Conservation (phyloP, 2,329 filamentous ascomycete species). For the Ascochyta koolunga region DNA sequence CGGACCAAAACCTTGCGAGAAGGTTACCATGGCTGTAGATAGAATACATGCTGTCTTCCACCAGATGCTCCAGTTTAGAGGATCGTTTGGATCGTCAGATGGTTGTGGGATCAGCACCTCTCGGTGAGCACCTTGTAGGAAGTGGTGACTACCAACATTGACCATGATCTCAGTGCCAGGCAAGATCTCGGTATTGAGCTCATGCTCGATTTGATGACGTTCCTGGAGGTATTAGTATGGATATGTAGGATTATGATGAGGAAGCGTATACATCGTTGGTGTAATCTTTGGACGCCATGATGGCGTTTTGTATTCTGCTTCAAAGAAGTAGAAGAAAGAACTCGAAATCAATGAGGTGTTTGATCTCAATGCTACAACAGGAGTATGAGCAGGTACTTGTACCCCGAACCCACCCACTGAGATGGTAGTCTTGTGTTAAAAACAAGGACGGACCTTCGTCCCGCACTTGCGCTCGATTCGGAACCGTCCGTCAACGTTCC, state of each 20-base stretch:
- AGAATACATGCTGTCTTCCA: conserved; percentile 59
- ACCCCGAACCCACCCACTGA: background rate
- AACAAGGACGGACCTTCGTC: background rate
- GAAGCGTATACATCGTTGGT: conserved; percentile 3
- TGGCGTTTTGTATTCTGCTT: background rate
- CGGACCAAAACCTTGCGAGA: conserved; percentile 62
- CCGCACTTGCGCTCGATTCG: conserved; percentile 1
- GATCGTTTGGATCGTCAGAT: conserved; percentile 57
- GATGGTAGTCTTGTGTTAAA: background rate
- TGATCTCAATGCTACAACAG: background rate
- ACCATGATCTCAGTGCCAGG: conserved; percentile 66
- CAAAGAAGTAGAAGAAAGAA: background rate
- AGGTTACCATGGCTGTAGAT: conserved; percentile 55
- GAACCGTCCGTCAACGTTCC: background rate
- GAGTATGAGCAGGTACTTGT: conserved; percentile 7
- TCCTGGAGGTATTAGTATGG: conserved; percentile 40
- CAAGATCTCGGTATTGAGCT: conserved; percentile 60
- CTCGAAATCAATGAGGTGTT: background rate
- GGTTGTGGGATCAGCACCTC: conserved; percentile 63
- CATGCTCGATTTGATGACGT: conserved; percentile 55
- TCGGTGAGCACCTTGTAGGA: conserved; percentile 59
- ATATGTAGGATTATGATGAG: background rate
- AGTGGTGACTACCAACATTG: conserved; percentile 67
- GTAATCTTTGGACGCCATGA: conserved; percentile 13
- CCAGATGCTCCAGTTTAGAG: conserved; percentile 59